Conservation (phyloP, 2,329 filamentous ascomycete genomes). For the Sporothrix variecibatus region DNA sequence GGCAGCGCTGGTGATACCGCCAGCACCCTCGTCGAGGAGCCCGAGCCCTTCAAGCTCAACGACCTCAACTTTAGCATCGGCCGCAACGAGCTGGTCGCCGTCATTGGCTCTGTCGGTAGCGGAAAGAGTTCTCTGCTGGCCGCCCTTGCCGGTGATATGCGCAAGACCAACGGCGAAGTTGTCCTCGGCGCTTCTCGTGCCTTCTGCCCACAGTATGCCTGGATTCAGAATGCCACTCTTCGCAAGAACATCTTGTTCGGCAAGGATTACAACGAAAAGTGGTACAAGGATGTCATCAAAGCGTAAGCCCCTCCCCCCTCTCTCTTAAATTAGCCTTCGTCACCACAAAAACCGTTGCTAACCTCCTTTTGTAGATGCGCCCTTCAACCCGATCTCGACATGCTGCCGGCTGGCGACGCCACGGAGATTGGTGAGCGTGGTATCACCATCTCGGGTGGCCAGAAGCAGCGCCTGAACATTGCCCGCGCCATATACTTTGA, state of each 20-base stretch:
- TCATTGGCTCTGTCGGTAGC: slow-evolving; percentile 87
- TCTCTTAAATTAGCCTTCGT: too few relatives aligned
- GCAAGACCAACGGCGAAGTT: slow-evolving; percentile 73
- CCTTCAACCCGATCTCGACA: slow-evolving; percentile 80
- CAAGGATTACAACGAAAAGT: slow-evolving; percentile 69
- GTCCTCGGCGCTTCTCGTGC: slow-evolving; percentile 77
- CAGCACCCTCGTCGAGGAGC: slow-evolving; percentile 59
- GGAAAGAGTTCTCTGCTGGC: slow-evolving; percentile 90
- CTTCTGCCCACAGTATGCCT: slow-evolving; percentile 95
- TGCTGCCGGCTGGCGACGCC: slow-evolving; percentile 83
- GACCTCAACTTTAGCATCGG: slow-evolving; percentile 68
- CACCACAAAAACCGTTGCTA: neutral
- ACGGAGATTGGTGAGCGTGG: slow-evolving; percentile 96
- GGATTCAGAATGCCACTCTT: slow-evolving; percentile 92
- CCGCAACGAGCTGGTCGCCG: slow-evolving; percentile 75
- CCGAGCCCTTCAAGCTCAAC: slow-evolving; percentile 71
- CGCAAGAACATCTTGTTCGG: slow-evolving; percentile 91
- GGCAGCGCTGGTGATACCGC: slow-evolving; percentile 53
- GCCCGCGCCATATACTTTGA: slow-evolving; percentile 76
- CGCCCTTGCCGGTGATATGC: slow-evolving; percentile 91
- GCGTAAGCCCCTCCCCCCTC: slow-evolving; percentile 54
- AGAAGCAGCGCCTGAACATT: slow-evolving; percentile 94
- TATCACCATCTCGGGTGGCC: slow-evolving; percentile 92
- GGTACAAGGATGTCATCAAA: slow-evolving; percentile 83
- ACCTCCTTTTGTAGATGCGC: slow-evolving; percentile 62